These are phyloP conservation scores for Zymoseptoria brevis DNA, from an alignment of 2,329 filamentous ascomycete genomes.

Conservation along the genomic window DNA sequence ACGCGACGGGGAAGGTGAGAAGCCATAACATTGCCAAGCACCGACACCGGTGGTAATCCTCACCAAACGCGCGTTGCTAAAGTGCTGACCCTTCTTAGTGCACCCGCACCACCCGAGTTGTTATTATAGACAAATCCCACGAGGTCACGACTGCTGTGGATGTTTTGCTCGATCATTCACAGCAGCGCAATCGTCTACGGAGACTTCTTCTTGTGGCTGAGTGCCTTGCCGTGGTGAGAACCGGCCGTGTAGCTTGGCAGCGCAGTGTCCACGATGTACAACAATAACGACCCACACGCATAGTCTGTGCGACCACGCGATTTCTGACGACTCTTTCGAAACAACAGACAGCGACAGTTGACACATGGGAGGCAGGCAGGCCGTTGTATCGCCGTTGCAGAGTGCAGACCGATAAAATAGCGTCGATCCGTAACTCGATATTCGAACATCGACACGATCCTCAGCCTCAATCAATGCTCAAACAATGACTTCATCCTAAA, in stretches of 20 bases:
- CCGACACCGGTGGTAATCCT: neutral
- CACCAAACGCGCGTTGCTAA: neutral
- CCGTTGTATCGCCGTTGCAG: neutral
- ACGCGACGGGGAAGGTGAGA: neutral
- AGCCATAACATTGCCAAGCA: neutral
- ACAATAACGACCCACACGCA: neutral
- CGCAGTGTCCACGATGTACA: neutral
- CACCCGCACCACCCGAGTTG: neutral
- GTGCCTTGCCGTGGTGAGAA: neutral
- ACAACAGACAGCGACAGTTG: neutral
- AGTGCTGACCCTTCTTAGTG: neutral
- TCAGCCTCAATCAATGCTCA: neutral
- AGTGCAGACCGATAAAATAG: neutral
- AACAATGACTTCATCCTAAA: neutral
- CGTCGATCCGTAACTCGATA: neutral
- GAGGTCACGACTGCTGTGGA: no score
- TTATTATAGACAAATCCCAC: neutral
- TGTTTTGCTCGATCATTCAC: neutral
- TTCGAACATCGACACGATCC: neutral
- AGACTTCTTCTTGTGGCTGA: neutral
- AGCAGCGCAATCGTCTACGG: neutral
- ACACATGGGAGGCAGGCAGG: neutral
- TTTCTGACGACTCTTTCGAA: neutral
- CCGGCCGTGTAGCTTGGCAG: neutral
- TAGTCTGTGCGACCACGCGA: neutral